These are phyloP conservation scores for Fraxinus albicans DNA, from an alignment of 305 asterid species.

Conservation along the genomic window DNA sequence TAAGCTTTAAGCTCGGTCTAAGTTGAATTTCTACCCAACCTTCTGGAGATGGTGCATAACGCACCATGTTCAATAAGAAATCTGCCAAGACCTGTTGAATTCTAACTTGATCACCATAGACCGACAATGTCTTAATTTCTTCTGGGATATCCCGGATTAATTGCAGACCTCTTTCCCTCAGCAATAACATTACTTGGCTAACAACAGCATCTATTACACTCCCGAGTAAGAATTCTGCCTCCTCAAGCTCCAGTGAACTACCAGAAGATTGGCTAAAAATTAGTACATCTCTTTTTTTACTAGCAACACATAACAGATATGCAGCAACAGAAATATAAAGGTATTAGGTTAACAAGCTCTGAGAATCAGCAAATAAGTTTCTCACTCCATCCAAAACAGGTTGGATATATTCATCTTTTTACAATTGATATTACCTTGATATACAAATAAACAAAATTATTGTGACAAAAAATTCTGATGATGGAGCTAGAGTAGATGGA, in stretches of 20 bases:
- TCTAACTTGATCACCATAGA: constrained; percentile 70
- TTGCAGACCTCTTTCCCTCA: constrained; percentile 70
- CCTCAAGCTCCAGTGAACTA: constrained; percentile 73
- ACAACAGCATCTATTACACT: constrained; percentile 82
- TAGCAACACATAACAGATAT: not conserved
- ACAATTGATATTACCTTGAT: not conserved
- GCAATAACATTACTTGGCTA: constrained; percentile 77
- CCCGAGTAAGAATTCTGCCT: constrained; percentile 62
- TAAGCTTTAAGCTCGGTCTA: constrained; percentile 58
- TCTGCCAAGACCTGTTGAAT: constrained; percentile 76
- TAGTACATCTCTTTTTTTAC: constrained; percentile 1
- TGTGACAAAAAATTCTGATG: not conserved
- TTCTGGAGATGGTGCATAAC: constrained; percentile 61
- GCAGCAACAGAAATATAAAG: not conserved
- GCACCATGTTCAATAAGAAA: constrained; percentile 63
- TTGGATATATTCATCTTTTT: not conserved
- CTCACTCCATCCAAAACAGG: not conserved
- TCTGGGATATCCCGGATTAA: constrained; percentile 76
- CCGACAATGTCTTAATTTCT: constrained; percentile 63
- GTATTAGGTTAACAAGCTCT: not conserved
- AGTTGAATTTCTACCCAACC: constrained; percentile 91
- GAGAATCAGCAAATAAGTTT: not conserved
- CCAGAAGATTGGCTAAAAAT: constrained; percentile 21
- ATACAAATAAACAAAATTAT: not conserved
- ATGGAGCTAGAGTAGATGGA: not conserved